Evolutionary conservation across 345 rosid genomes (phyloP), one percentile per base, ranked within the genome.

Genomic region (Leavenworthia alabamica): DNA sequence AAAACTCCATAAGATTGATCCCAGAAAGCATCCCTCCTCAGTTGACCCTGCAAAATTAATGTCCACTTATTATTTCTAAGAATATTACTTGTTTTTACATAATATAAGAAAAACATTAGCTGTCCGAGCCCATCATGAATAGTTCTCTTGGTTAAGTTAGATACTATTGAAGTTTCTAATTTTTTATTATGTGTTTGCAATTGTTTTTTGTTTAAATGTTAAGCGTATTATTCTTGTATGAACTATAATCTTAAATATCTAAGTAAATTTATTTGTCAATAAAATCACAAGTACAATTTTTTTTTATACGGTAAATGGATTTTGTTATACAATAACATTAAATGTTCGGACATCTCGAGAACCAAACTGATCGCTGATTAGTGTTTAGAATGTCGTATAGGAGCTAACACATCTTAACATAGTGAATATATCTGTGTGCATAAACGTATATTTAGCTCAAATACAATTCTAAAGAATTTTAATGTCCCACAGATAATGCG

Each of bases 401-500:
- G 19, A 58, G 58, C 59, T 49, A n/a, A n/a, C 33, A 24, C 40
- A 60, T 40, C 47, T 51, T 47, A 60, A 41, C 36, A 59, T 22
- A 68, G 37, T 59, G 64, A 68, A 23, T 8, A 50, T 32, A 16
- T 27, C 40, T 51, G 24, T 17, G 19, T 35, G 13, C 51, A 40
- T 58, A 51, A 48, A n/a, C 22, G 7, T 22, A n/a, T n/a, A n/a
- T 10, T 40, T 42, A 42, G 31, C 54, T 68, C 35, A 16, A 69
- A 61, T 61, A 56, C 12, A n/a, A n/a, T n/a, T n/a, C n/a, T n/a
- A n/a, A n/a, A n/a, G n/a, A n/a, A n/a, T 27, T 33, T 13, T 61
- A 60, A 44, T 60, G 73, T 48, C 62, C 73, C 73, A 69, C 73
- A n/a, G n/a, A 60, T 24, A 51, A 26, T 60, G 61, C 66, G 31